A percentile compares a stretch with the other conserved stretches of the same genome.
Evolutionary conservation across 805 yeast genomes (phyloP).

Genomic region (Saccharomycopsis synnaedendra): DNA sequence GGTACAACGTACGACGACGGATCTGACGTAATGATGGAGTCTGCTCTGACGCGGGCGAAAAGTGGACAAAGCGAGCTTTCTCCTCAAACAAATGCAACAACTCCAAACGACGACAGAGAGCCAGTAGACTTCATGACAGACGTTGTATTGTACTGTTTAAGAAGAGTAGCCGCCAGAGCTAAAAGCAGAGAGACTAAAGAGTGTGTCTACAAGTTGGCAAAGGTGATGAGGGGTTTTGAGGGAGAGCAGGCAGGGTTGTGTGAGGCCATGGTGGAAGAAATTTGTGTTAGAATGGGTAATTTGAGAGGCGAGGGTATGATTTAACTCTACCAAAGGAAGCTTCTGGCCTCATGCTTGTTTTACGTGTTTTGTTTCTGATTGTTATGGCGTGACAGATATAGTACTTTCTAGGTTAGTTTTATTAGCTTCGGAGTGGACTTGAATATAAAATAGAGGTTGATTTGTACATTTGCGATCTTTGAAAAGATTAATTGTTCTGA

Average conservation of each 20-base stretch:
- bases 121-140: constrained; percentile 29
- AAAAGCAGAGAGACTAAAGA: constrained; percentile 34
- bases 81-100: constrained; percentile 13
- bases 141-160: constrained; percentile 33
- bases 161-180: constrained; percentile 41
- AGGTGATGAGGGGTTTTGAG: constrained; percentile 35
- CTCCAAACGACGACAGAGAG: constrained; percentile 7
- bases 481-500: no score
- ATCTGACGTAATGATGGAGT: constrained; percentile 4
- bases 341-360: no score
- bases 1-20: constrained; percentile 1
- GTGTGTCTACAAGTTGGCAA: constrained; percentile 33
- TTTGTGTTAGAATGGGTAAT: constrained; percentile 22
- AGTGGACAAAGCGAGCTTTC: neutral
- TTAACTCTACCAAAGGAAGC: neutral
- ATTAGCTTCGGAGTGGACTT: no score
- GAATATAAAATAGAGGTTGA: no score
- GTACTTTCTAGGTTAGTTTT: no score
- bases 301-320: constrained; percentile 5
- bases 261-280: constrained; percentile 57
- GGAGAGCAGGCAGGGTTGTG: constrained; percentile 48
- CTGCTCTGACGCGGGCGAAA: neutral
- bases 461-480: no score
- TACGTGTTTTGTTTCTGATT: no score
- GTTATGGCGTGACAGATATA: no score